A percentile compares a stretch with the other conserved stretches of the same genome.
Evolutionary conservation across 371 early-diverging fungal genomes (phyloP).

Genomic region (Rhizomucor miehei): DNA sequence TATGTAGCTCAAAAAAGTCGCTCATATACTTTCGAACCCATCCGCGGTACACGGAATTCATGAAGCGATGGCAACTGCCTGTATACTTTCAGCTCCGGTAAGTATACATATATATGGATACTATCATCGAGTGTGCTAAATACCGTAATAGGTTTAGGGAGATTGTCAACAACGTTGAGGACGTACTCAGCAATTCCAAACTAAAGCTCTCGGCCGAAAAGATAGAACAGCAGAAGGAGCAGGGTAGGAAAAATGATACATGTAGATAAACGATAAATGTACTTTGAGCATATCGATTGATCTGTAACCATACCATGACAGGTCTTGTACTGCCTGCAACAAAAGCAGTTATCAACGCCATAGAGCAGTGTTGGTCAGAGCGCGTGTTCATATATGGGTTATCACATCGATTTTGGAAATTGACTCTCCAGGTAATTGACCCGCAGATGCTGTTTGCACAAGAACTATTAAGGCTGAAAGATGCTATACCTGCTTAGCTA

Average conservation of each 20-base stretch:
- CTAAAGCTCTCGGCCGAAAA: neutral
- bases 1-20: slow-evolving; percentile 48
- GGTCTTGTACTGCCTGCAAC: slow-evolving; percentile 39
- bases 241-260: neutral
- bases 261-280: slow-evolving; percentile 7
- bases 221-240: too few relatives aligned
- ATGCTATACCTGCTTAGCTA: slow-evolving; percentile 18
- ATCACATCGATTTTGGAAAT: slow-evolving; percentile 70
- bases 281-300: slow-evolving; percentile 55
- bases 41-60: slow-evolving; percentile 62
- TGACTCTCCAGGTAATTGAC: slow-evolving; percentile 70
- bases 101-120: neutral
- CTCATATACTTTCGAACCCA: slow-evolving; percentile 58
- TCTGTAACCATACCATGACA: slow-evolving; percentile 41
- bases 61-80: slow-evolving; percentile 73
- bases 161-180: slow-evolving; percentile 50
- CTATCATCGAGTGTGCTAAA: slow-evolving; percentile 4
- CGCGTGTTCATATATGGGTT: slow-evolving; percentile 62
- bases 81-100: slow-evolving; percentile 76
- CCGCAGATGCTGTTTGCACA: too few relatives aligned
- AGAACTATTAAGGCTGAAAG: neutral
- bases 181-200: slow-evolving; percentile 19
- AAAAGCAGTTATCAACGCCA: slow-evolving; percentile 48
- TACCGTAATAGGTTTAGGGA: slow-evolving; percentile 48
- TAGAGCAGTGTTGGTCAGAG: slow-evolving; percentile 68